Conservation (phyloP, 768 basidiomycete species). For the Lactarius pseudohatsudake region DNA sequence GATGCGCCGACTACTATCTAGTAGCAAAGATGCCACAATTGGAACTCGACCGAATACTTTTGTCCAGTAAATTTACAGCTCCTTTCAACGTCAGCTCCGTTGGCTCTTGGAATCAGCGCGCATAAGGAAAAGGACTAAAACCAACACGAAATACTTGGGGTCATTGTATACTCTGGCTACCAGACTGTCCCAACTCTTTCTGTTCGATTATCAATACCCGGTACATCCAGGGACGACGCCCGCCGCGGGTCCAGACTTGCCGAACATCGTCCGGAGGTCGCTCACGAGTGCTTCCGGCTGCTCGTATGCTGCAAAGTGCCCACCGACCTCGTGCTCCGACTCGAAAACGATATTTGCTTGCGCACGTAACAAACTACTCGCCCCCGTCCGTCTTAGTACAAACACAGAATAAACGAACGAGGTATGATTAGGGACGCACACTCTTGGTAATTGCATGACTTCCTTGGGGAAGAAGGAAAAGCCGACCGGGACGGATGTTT, state of each 20-base stretch:
- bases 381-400: neutral
- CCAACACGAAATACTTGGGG: neutral
- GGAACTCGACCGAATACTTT: no score
- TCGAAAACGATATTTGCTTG: slow-evolving; percentile 47
- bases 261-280: slow-evolving; percentile 59
- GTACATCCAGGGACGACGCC: slow-evolving; percentile 43
- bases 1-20: no score
- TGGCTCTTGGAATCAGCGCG: no score
- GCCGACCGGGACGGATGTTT: slow-evolving; percentile 44
- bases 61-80: no score
- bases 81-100: no score
- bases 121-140: neutral
- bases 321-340: slow-evolving; percentile 50
- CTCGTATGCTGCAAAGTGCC: slow-evolving; percentile 61
- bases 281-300: slow-evolving; percentile 46
- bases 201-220: neutral
- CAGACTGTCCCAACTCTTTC: neutral
- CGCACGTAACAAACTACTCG: slow-evolving; percentile 29
- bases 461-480: slow-evolving; percentile 55
- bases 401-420: neutral
- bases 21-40: no score
- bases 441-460: slow-evolving; percentile 34
- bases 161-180: neutral
- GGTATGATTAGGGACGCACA: slow-evolving; percentile 36
- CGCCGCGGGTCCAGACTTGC: slow-evolving; percentile 49